These are phyloP conservation scores for Xylaria sp. DNA, from an alignment of 2,329 filamentous ascomycete species.

Conservation along the genomic window DNA sequence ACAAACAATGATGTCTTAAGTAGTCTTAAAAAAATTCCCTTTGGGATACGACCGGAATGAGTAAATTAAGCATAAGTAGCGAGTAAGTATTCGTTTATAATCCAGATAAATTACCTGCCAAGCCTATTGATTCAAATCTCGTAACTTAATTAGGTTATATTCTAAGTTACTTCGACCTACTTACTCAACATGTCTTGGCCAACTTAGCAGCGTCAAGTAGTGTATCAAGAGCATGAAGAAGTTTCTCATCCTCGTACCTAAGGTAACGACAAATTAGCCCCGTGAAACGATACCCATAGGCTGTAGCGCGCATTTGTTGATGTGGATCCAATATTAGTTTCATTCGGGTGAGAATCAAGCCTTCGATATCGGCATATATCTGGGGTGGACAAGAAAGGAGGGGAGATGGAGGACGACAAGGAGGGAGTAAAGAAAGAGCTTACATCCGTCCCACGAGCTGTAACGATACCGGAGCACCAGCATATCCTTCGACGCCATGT, in stretches of 20 bases:
- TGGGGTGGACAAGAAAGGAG: background rate
- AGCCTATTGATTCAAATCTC: background rate
- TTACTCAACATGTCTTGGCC: conserved; percentile 38
- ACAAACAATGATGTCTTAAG: no score
- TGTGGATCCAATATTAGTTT: background rate
- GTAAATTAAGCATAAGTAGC: background rate
- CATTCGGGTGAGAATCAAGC: no score
- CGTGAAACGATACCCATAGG: background rate
- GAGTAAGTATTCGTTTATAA: background rate
- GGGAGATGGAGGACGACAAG: no score
- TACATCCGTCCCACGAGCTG: conserved; percentile 52
- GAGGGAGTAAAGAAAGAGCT: conserved; percentile 20
- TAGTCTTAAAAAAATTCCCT: no score
- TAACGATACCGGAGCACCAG: conserved; percentile 54
- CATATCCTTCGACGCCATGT: conserved; percentile 51
- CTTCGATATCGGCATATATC: background rate
- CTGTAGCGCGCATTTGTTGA: background rate
- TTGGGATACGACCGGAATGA: no score
- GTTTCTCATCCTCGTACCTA: conserved; percentile 53
- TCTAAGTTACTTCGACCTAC: no score
- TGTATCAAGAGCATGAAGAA: conserved; percentile 49
- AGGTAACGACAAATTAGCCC: background rate
- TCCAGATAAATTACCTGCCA: background rate
- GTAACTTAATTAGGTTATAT: background rate
- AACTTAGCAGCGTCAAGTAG: conserved; percentile 48